Percentiles rank a stretch among this genome's conserved stretches.
Conservation (phyloP, 2,329 filamentous ascomycete genomes). For the Calonectria crousiana region DNA sequence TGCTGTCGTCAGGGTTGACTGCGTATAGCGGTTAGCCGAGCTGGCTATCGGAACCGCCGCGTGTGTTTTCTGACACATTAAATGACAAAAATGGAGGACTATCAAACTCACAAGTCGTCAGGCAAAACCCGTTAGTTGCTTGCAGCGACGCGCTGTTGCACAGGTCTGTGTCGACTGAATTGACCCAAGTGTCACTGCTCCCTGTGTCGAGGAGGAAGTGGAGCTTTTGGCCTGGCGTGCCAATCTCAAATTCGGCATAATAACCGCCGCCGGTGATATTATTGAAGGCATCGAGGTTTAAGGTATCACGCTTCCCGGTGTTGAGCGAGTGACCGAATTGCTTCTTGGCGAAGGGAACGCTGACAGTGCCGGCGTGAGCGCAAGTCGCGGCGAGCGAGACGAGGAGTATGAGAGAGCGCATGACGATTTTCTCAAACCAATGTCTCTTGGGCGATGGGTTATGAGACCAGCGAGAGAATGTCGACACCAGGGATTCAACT, state of each 20-base stretch:
- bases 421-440: neutral
- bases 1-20: conserved; percentile 59
- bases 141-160: conserved; percentile 62
- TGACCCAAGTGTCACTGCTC: conserved; percentile 73
- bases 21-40: neutral
- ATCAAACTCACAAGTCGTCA: conserved; percentile 52
- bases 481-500: neutral
- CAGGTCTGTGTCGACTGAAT: conserved; percentile 68
- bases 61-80: too few relatives aligned
- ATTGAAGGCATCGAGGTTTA: conserved; percentile 59
- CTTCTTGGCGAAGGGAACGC: conserved; percentile 35
- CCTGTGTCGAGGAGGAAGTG: conserved; percentile 72
- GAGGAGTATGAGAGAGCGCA: conserved; percentile 29
- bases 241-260: conserved; percentile 68
- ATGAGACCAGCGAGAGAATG: neutral
- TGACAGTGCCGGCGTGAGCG: conserved; percentile 42
- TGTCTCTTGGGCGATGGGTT: neutral
- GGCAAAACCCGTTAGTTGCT: conserved; percentile 46
- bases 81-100: neutral
- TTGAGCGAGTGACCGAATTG: conserved; percentile 25
- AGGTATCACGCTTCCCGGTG: conserved; percentile 42
- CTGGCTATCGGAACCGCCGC: neutral
- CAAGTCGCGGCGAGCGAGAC: conserved; percentile 33
- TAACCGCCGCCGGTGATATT: conserved; percentile 68
- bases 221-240: conserved; percentile 68